Evolutionary conservation across 208 protist species (phyloP), one percentile per base, ranked within the genome.

Genomic region (Zelonia costaricensis): DNA sequence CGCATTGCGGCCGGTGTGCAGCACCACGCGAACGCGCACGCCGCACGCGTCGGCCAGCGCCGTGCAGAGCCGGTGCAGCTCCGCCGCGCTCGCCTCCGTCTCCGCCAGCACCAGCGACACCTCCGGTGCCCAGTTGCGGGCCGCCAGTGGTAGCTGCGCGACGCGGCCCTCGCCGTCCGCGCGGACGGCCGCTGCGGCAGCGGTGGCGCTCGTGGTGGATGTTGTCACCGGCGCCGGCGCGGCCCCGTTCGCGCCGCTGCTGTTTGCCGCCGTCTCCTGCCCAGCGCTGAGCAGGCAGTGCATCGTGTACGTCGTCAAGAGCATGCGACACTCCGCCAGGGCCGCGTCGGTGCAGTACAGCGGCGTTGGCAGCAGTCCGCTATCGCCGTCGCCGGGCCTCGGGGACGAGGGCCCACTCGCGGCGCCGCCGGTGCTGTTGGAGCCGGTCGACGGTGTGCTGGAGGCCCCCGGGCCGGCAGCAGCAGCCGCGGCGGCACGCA

Each of bases 271-370:
- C 33, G 22, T 22, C 35, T 43, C 35, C 27, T 60, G 35, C 16
- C 39, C 46, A 0, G 65, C 55, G 10, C 59, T 73, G 0, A 92
- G 65, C 16, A 86, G 63, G 53, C 73, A 79, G 47, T 92, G 85
- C n/a, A 76, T 35, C 3, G 74, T 56, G 64, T 88, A 88, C 13
- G 88, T 45, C 1, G 59, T 65, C n/a, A 80, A 54, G 23, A 92
- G 64, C 15, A 44, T 33, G 38, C 72, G 78, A 10, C 81, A 76
- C 57, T 92, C 85, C 9, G 36, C 36, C 2, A 69, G 40, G 0
- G 77, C 70, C 0, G 69, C 59, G 13, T 65, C 58, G 15, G 56
- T 78, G 31, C 49, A 49, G 55, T 80, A 84, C 23, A 84, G 51
- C 18, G 74, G 69, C n/a, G 33, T 39, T 2, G 44, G 31, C 44